These are phyloP conservation scores for Fraxinus anomala DNA, from an alignment of 257 asterid genomes.

Conservation along the genomic window DNA sequence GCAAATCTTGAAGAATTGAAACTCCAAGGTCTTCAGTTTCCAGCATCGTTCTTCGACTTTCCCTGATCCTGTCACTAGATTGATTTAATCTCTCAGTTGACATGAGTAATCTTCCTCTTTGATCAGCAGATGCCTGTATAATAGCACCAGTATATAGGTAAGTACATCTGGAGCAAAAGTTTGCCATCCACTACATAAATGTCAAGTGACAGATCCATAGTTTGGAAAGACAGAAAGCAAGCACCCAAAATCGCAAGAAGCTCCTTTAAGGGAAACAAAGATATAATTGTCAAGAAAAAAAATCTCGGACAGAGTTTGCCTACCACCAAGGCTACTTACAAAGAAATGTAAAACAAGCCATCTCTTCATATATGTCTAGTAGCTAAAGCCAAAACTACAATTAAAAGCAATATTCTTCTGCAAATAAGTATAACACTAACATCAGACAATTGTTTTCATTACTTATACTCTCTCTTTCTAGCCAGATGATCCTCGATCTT, in stretches of 20 bases:
- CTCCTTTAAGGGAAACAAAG: background rate
- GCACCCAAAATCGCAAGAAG: background rate
- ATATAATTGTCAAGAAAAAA: background rate
- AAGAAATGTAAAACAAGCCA: background rate
- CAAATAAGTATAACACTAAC: background rate
- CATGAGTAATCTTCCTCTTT: conserved; percentile 55
- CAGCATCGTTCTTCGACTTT: conserved; percentile 57
- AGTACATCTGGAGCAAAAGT: conserved; percentile 12
- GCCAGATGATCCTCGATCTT: background rate
- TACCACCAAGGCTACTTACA: background rate
- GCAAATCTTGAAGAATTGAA: conserved; percentile 63
- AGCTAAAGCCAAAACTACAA: background rate
- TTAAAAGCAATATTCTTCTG: background rate
- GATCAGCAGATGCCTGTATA: conserved; percentile 55
- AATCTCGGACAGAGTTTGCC: background rate
- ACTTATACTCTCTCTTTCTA: background rate
- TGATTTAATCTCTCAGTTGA: conserved; percentile 55
- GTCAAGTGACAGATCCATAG: background rate
- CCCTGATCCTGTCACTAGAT: conserved; percentile 56
- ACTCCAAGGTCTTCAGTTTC: conserved; percentile 70
- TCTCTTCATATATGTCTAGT: background rate
- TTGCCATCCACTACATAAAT: background rate
- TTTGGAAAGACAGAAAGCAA: background rate
- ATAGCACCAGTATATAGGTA: background rate
- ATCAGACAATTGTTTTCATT: background rate